Conservation (phyloP, 148 eudicot genomes). For the Rhododendron mucronatum region DNA sequence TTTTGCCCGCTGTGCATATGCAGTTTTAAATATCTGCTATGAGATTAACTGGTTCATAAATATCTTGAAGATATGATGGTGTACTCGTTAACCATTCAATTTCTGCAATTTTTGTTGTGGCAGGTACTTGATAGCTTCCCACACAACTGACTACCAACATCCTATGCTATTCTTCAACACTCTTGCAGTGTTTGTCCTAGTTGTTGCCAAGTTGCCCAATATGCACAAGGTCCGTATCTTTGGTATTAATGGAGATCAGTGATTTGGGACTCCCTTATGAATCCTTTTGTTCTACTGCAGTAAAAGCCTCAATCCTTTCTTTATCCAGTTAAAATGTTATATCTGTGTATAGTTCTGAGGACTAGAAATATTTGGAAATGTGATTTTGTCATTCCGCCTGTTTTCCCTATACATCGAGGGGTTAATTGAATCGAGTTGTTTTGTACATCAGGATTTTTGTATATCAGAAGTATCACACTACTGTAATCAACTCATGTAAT, state of each 20-base stretch:
- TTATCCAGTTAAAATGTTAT: slow-evolving; percentile 15
- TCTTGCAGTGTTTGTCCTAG: slow-evolving; percentile 64
- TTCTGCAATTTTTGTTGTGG: background rate
- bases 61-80: background rate
- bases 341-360: slow-evolving; percentile 34
- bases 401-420: slow-evolving; percentile 4
- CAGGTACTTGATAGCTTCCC: slow-evolving; percentile 93
- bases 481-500: background rate
- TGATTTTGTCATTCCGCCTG: background rate
- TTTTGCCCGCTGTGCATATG: background rate
- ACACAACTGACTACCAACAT: slow-evolving; percentile 88
- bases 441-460: slow-evolving; percentile 12
- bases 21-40: background rate
- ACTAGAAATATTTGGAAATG: slow-evolving; percentile 2
- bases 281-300: background rate
- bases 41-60: background rate
- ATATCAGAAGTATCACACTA: background rate
- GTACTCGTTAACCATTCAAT: background rate
- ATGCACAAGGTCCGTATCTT: slow-evolving; percentile 98
- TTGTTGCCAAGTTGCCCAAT: slow-evolving; percentile 85
- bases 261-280: slow-evolving; percentile 12
- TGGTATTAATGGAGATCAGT: slow-evolving; percentile 84
- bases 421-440: slow-evolving; percentile 14
- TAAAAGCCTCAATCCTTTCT: background rate
- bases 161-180: slow-evolving; percentile 96